phyloP scores from a whole-genome alignment of 1,139 yeast genomes.

The Pichia kudriavzevii region DNA sequence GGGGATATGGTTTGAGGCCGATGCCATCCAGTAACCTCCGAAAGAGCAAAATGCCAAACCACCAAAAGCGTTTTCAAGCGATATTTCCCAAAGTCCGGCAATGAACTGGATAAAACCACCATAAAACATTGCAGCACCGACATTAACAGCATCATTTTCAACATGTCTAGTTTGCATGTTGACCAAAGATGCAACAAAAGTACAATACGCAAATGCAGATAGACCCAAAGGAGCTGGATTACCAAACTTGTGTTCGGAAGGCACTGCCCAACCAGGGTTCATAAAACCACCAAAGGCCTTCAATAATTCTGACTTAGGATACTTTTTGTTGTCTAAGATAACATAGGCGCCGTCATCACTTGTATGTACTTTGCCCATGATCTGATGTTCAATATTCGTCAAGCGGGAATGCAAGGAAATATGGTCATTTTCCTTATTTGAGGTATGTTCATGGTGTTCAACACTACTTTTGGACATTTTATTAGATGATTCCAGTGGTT shows the following conservation, averaged over 20 bases:
- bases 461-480: conserved; percentile 2
- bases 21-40: conserved; percentile 86
- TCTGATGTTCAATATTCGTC: no score
- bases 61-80: conserved; percentile 81
- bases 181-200: conserved; percentile 67
- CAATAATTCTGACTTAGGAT: conserved; percentile 50
- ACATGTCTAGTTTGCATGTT: conserved; percentile 57
- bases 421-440: not conserved
- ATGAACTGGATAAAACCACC: conserved; percentile 69
- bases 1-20: conserved; percentile 59
- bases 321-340: conserved; percentile 65
- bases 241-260: conserved; percentile 67
- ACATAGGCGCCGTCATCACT: conserved; percentile 43
- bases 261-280: conserved; percentile 55
- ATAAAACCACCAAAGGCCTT: conserved; percentile 68
- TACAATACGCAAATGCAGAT: conserved; percentile 76
- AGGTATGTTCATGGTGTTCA: conserved; percentile 4
- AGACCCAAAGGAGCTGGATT: conserved; percentile 89
- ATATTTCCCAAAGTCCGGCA: conserved; percentile 73
- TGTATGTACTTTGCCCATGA: conserved; percentile 4
- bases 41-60: conserved; percentile 74
- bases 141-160: conserved; percentile 42
- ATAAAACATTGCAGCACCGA: conserved; percentile 75
- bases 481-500: no score
- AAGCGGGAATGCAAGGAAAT: no score